Evolutionary conservation across 2,329 filamentous ascomycete genomes (phyloP).

Genomic region (Pseudogymnoascus sp.): DNA sequence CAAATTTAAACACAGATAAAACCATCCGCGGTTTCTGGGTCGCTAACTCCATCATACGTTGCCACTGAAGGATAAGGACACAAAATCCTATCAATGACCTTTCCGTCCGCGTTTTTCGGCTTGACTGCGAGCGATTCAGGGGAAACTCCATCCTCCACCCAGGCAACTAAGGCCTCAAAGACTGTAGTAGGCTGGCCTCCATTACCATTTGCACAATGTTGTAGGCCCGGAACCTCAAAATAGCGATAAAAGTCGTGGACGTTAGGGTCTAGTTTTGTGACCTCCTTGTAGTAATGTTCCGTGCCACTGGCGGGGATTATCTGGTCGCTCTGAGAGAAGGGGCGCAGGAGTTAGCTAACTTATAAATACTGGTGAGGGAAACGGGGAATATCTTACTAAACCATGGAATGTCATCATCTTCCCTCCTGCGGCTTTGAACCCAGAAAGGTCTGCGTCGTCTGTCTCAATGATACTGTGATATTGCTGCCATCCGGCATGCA

Average conservation of each 20-base stretch:
- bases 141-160: conserved; percentile 27
- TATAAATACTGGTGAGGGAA: not conserved
- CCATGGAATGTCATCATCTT: conserved; percentile 19
- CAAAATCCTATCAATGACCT: not conserved
- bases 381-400: not conserved
- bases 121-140: conserved; percentile 18
- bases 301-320: conserved; percentile 13
- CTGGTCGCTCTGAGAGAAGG: conserved; percentile 10
- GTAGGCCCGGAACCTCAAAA: conserved; percentile 28
- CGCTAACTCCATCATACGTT: conserved; percentile 6
- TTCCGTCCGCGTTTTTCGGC: not conserved
- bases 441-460: conserved; percentile 13
- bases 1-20: not conserved
- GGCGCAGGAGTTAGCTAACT: not conserved
- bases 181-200: conserved; percentile 21
- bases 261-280: conserved; percentile 16
- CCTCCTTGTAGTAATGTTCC: conserved; percentile 24
- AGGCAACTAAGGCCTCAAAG: conserved; percentile 24
- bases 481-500: conserved; percentile 8
- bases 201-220: conserved; percentile 27
- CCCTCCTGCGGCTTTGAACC: conserved; percentile 10
- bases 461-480: conserved; percentile 13
- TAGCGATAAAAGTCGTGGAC: conserved; percentile 27
- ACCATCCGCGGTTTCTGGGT: not conserved
- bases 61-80: conserved; percentile 11